Base-by-base conservation (phyloP, 352 stramenopile species). In the Phytophthora litchii region DNA sequence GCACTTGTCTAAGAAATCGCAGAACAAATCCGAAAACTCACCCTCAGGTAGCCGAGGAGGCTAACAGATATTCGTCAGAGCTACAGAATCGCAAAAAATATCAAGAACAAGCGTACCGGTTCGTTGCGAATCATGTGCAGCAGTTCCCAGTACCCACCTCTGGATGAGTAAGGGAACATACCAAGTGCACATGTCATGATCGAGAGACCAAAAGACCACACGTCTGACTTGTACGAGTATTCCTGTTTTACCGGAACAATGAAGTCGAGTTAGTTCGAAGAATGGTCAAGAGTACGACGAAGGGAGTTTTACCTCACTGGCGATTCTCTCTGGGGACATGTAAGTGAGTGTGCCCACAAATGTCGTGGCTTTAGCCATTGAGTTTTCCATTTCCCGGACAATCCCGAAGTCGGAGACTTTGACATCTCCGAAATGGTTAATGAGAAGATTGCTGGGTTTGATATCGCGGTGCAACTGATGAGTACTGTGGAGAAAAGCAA, bases 281-380 rank as follows among this genome's bases (percentile, higher is more conserved):
- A 40, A 12, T 19, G 44, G 3, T 45, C 6, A 46, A 6, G 35
- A 46, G 7, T 14, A 23, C 4, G 35, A 37, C 16, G 17, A 49
- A 21, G 4, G 16, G 13, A 8, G 12, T 23, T 34, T 29, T 57
- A 87, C 83, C 61, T 94, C 83, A 41, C 89, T 94, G 29, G 83
- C 83, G 59, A 98, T 98, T 13, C 94, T 83, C 67, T 98, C 94
- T 11, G 93, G 94, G 6, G 86, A 94, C 94, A 98, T 98, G 63
- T 97, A 98, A 0, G 84, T 93, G 14, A 96, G 71, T 7, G 94
- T 98, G 2, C 94, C 93, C 4, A 97, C 91, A 51, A 97, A 98
- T 0, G 89, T 95, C 21, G 86, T 93, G 23, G 89, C 83, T 58
- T 96, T 94, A 6, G 86, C 78, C 67, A 93, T 74, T 2, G 86